A percentile compares a stretch with the other conserved stretches of the same genome.
Conservation (phyloP, 2,329 filamentous ascomycete genomes). For the Sclerotinia minor region DNA sequence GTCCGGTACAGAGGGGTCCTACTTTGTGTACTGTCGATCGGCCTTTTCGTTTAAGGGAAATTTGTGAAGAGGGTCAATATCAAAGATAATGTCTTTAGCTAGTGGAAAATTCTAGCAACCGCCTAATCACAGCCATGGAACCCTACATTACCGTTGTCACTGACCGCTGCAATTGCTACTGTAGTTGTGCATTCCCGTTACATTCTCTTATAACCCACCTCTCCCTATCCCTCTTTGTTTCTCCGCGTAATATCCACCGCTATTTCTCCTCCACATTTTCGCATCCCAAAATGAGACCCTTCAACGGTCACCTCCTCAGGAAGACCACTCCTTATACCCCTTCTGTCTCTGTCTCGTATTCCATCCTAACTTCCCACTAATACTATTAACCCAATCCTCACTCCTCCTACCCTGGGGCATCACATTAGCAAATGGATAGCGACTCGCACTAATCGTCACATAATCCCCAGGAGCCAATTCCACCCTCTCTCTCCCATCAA, state of each 20-base stretch:
- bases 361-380: conserved; percentile 77
- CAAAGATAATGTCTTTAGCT: not conserved
- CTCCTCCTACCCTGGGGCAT: conserved; percentile 66
- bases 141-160: not conserved
- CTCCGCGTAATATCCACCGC: not conserved
- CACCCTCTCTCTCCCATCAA: conserved; percentile 88
- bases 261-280: not conserved
- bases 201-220: not conserved
- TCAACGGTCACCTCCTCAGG: not conserved
- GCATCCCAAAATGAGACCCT: conserved; percentile 1
- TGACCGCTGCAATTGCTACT: too few relatives aligned
- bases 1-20: too few relatives aligned
- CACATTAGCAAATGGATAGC: conserved; percentile 79
- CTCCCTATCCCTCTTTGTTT: not conserved
- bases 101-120: not conserved
- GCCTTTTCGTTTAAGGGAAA: not conserved
- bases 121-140: not conserved
- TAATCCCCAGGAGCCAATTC: conserved; percentile 79
- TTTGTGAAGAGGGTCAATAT: not conserved
- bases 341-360: conserved; percentile 80
- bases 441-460: conserved; percentile 77
- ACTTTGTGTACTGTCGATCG: too few relatives aligned
- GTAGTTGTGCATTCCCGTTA: not conserved
- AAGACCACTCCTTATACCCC: conserved; percentile 48
- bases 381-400: conserved; percentile 82